These are phyloP conservation scores for Rosa persica DNA, from an alignment of 306 rosid genomes.

Conservation along the genomic window DNA sequence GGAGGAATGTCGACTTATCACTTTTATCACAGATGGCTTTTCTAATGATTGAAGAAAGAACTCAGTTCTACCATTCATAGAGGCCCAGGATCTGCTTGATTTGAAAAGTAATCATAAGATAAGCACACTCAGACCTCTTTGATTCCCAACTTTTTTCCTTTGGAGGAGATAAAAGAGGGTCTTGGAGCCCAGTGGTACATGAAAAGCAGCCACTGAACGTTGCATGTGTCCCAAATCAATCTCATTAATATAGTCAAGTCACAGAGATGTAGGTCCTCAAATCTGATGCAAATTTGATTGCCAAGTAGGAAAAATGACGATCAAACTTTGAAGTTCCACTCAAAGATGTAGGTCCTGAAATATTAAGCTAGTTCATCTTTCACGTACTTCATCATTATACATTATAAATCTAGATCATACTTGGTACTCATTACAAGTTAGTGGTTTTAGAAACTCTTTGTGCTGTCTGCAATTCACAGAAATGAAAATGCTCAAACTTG, in stretches of 20 bases:
- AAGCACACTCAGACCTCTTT: constrained; percentile 1
- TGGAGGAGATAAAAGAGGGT: constrained; percentile 13
- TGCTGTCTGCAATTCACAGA: neutral
- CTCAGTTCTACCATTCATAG: constrained; percentile 22
- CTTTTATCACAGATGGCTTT: neutral
- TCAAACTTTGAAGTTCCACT: neutral
- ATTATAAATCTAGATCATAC: neutral
- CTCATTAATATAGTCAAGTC: neutral
- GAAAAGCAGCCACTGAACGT: constrained; percentile 29
- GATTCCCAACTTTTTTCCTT: neutral
- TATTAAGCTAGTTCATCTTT: neutral
- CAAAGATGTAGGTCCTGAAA: neutral
- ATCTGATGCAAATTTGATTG: constrained; percentile 15
- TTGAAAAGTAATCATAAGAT: neutral
- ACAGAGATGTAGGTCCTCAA: constrained; percentile 6
- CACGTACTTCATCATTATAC: neutral
- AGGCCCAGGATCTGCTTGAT: constrained; percentile 19
- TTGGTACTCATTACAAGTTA: neutral
- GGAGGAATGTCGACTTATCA: constrained; percentile 16
- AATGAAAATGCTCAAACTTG: neutral
- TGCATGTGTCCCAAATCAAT: constrained; percentile 10
- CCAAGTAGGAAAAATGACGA: neutral
- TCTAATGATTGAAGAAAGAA: constrained; percentile 23
- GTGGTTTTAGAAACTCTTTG: neutral
- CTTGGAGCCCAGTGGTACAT: constrained; percentile 3